Conservation (phyloP, 352 stramenopile genomes). For the Globisporangium splendens region DNA sequence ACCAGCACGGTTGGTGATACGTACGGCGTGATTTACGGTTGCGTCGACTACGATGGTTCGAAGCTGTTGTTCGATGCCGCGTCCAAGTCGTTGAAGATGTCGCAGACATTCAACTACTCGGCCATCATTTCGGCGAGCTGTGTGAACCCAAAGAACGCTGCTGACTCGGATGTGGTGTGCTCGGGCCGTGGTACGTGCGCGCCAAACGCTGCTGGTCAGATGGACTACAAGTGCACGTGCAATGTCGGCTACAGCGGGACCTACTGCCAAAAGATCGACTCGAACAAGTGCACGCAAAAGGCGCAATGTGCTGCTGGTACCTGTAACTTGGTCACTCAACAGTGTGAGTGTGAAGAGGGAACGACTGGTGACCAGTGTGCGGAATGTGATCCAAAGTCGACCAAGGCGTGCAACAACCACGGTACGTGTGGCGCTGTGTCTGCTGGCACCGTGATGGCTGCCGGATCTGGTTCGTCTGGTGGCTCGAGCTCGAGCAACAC, state of each 20-base stretch:
- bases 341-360: constrained; percentile 61
- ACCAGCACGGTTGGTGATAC: constrained; percentile 20
- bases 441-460: constrained; percentile 19
- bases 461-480: constrained; percentile 10
- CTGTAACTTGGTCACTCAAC: constrained; percentile 56
- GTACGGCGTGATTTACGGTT: constrained; percentile 70
- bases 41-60: constrained; percentile 65
- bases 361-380: constrained; percentile 70
- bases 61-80: constrained; percentile 53
- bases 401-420: constrained; percentile 55
- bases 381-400: constrained; percentile 52
- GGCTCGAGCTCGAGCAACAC: constrained; percentile 20
- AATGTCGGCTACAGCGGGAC: constrained; percentile 77
- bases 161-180: constrained; percentile 63
- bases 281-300: constrained; percentile 65
- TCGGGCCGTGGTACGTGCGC: constrained; percentile 68
- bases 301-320: constrained; percentile 61
- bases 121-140: constrained; percentile 50
- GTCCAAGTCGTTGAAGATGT: constrained; percentile 48
- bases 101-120: constrained; percentile 57
- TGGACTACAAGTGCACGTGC: constrained; percentile 64
- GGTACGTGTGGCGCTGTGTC: constrained; percentile 36
- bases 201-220: constrained; percentile 30
- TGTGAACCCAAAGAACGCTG: constrained; percentile 47
- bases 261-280: constrained; percentile 72